Conservation (phyloP, 148 eudicot genomes). For the Suaeda aralocaspica region DNA sequence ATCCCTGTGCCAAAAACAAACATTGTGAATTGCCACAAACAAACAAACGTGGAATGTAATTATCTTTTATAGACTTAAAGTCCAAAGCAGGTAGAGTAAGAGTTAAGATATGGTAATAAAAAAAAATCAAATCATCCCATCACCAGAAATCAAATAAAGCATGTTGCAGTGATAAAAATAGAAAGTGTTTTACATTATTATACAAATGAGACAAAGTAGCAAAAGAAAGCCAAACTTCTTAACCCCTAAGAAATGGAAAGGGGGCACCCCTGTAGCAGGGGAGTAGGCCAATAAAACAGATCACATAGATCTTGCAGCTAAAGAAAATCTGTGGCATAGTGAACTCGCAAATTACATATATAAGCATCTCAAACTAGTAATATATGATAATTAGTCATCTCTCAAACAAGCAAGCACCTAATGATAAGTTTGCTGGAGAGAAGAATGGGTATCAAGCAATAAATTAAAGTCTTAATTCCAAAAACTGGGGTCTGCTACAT, state of each 20-base stretch:
- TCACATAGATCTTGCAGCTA: too few species aligned
- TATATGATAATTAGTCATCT: too few species aligned
- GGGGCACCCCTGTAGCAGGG: not conserved
- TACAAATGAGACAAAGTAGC: constrained; percentile 5
- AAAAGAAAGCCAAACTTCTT: not conserved
- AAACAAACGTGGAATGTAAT: not conserved
- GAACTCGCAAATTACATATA: too few species aligned
- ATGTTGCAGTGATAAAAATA: not conserved
- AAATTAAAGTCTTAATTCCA: too few species aligned
- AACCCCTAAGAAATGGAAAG: too few species aligned
- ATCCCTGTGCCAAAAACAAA: constrained; percentile 49
- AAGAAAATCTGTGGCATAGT: too few species aligned
- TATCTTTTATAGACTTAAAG: not conserved
- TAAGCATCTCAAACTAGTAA: too few species aligned
- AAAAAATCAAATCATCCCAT: not conserved
- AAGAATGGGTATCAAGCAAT: too few species aligned
- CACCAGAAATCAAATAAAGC: not conserved
- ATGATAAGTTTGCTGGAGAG: too few species aligned
- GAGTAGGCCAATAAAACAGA: not conserved
- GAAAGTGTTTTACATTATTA: not conserved
- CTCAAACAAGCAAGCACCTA: too few species aligned
- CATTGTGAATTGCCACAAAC: not conserved
- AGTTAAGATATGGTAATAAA: too few species aligned
- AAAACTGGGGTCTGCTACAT: too few species aligned
- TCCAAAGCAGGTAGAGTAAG: not conserved